phyloP scores from a whole-genome alignment of 305 asterid species.

The Rubia peregrina region DNA sequence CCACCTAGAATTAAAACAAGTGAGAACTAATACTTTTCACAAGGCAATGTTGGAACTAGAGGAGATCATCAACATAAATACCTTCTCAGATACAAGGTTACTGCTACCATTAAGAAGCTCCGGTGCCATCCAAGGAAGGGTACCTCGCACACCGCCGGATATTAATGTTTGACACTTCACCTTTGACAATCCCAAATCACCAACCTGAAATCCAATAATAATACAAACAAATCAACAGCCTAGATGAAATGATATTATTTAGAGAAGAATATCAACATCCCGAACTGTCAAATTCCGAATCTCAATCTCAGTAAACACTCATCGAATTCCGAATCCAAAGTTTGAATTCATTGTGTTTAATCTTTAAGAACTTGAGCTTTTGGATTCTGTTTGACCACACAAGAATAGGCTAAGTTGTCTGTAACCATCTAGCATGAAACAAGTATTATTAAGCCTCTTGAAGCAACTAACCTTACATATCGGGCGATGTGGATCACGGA shows the following conservation, averaged over 20 bases:
- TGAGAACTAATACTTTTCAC: not conserved
- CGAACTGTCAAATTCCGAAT: no score
- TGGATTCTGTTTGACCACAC: not conserved
- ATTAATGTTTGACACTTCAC: constrained; percentile 37
- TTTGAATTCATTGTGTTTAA: not conserved
- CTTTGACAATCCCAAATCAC: constrained; percentile 38
- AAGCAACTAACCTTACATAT: constrained; percentile 81
- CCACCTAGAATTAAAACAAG: constrained; percentile 39
- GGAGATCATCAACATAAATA: not conserved
- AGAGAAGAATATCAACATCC: not conserved
- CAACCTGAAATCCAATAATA: constrained; percentile 24
- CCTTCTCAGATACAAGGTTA: constrained; percentile 38
- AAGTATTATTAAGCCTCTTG: not conserved
- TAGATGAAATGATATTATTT: not conserved
- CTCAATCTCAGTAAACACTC: not conserved
- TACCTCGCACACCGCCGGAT: constrained; percentile 42
- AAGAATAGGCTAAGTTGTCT: not conserved
- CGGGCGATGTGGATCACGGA: constrained; percentile 97
- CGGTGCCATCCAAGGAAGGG: constrained; percentile 46
- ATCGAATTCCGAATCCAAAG: not conserved
- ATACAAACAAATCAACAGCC: not conserved
- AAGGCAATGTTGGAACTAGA: not conserved
- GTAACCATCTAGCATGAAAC: not conserved
- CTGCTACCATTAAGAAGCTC: constrained; percentile 40
- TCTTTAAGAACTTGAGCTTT: not conserved